A percentile compares a stretch with the other conserved stretches of the same genome.
These are phyloP conservation scores for Termitomyces sp. DNA, from an alignment of 768 basidiomycete genomes.

Conservation along the genomic window DNA sequence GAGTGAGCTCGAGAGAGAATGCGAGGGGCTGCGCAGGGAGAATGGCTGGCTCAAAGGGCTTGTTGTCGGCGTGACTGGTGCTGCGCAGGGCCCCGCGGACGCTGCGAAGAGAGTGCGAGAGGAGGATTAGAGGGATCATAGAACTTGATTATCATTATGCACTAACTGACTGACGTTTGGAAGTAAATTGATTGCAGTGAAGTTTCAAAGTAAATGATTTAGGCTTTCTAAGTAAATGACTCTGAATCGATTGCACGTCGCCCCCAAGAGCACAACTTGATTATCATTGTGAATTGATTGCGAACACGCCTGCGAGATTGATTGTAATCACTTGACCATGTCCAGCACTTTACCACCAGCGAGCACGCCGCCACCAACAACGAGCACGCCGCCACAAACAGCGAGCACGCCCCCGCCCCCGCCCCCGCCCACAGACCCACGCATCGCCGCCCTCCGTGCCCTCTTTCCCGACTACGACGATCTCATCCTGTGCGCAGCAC, in stretches of 20 bases:
- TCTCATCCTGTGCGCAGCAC: conserved; percentile 49
- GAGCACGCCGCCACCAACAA: no score
- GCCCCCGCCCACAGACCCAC: conserved; percentile 30
- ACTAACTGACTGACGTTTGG: no score
- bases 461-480: conserved; percentile 85
- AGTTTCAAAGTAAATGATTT: no score
- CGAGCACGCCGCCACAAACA: conserved; percentile 1
- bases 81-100: conserved; percentile 36
- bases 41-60: conserved; percentile 92
- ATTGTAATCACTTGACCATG: no score
- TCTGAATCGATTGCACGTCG: no score
- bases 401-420: conserved; percentile 17
- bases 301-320: no score
- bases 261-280: no score
- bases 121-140: conserved; percentile 4
- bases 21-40: conserved; percentile 81
- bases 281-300: no score
- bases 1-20: conserved; percentile 82
- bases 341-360: no score
- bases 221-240: no score
- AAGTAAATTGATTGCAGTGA: no score
- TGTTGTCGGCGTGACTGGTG: conserved; percentile 84
- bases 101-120: conserved; percentile 20
- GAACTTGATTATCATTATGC: conserved; percentile 9
- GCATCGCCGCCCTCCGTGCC: conserved; percentile 48